phyloP scores from a whole-genome alignment of 495 filamentous ascomycete genomes.

The Echria macrotheca region DNA sequence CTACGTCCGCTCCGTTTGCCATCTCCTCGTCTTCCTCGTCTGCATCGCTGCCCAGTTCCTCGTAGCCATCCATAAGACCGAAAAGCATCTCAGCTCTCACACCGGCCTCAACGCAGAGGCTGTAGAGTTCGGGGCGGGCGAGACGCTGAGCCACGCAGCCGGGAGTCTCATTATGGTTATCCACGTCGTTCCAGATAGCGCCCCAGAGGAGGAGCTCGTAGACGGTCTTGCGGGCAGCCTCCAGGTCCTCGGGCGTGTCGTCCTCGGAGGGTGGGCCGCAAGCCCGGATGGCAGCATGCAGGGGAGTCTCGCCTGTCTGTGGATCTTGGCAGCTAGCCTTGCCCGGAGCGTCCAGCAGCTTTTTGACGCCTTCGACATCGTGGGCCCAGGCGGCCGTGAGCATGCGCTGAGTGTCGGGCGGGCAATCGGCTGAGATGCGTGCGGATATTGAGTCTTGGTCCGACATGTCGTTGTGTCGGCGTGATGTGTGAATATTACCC shows the following conservation, averaged over 20 bases:
- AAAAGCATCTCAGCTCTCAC: slow-evolving; percentile 86
- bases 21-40: slow-evolving; percentile 55
- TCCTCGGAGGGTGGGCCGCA: slow-evolving; percentile 52
- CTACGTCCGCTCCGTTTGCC: slow-evolving; percentile 19
- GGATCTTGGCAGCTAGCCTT: slow-evolving; percentile 75
- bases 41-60: slow-evolving; percentile 58
- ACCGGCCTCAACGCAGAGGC: slow-evolving; percentile 82
- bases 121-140: slow-evolving; percentile 68
- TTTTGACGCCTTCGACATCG: slow-evolving; percentile 66
- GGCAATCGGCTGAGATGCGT: slow-evolving; percentile 44
- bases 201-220: slow-evolving; percentile 76
- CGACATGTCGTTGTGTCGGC: slow-evolving; percentile 14
- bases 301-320: slow-evolving; percentile 76
- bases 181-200: slow-evolving; percentile 96
- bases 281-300: slow-evolving; percentile 85
- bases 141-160: slow-evolving; percentile 78
- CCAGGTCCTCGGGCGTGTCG: slow-evolving; percentile 40
- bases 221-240: slow-evolving; percentile 59
- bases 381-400: slow-evolving; percentile 82
- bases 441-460: slow-evolving; percentile 36
- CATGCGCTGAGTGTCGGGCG: slow-evolving; percentile 46
- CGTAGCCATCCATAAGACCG: slow-evolving; percentile 69
- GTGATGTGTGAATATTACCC: neutral
- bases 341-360: slow-evolving; percentile 59
- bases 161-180: slow-evolving; percentile 79